Conservation (phyloP, 192 early-diverging fungal species). For the Backusella parvicylindrica region DNA sequence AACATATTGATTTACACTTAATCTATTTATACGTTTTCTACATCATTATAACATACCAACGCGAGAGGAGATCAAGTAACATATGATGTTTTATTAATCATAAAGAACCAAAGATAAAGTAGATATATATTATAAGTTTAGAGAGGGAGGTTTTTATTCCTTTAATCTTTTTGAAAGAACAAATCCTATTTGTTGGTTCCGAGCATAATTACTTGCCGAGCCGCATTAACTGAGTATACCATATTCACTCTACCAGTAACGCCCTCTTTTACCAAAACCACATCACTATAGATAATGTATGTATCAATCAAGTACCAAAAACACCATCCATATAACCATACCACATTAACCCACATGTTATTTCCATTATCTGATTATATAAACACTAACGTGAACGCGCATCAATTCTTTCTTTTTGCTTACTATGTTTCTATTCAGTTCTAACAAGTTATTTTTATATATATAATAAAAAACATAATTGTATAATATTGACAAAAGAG, state of each 20-base stretch:
- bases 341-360: neutral
- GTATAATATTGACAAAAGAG: neutral
- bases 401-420: neutral
- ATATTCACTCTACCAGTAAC: neutral
- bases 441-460: neutral
- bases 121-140: no score
- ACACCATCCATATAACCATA: neutral
- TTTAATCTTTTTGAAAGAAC: no score
- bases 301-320: no score
- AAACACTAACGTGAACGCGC: neutral
- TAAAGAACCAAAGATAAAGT: no score
- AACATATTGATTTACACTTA: neutral
- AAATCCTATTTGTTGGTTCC: no score
- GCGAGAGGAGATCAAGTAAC: no score
- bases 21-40: neutral
- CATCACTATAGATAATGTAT: neutral
- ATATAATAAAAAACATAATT: neutral
- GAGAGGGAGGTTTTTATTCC: no score
- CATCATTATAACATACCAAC: no score
- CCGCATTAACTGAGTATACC: neutral
- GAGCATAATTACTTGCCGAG: neutral
- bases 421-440: neutral
- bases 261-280: neutral
- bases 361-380: no score
- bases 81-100: no score